Conservation (phyloP, 495 filamentous ascomycete species). For the Venustampulla echinocandica region DNA sequence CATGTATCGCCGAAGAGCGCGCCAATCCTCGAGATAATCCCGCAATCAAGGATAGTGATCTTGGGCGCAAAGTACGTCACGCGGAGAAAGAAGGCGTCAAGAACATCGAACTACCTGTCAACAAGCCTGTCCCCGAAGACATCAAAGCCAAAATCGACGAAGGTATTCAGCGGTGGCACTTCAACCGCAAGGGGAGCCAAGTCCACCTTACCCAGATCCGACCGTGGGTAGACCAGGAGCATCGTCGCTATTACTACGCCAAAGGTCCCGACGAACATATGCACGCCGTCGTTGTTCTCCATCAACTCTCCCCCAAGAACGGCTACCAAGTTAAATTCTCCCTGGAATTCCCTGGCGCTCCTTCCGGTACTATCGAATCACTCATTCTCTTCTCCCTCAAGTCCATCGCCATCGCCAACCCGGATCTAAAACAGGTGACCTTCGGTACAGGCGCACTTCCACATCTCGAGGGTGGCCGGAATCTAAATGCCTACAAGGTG, state of each 20-base stretch:
- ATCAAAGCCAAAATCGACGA: constrained; percentile 55
- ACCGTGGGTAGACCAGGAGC: constrained; percentile 68
- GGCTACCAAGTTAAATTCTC: constrained; percentile 87
- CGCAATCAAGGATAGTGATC: constrained; percentile 31
- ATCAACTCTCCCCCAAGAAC: constrained; percentile 62
- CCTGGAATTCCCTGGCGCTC: constrained; percentile 72
- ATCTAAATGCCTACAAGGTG: constrained; percentile 63
- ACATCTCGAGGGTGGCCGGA: constrained; percentile 61
- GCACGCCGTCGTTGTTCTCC: constrained; percentile 63
- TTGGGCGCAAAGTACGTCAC: constrained; percentile 63
- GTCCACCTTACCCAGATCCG: constrained; percentile 78
- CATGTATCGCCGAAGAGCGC: constrained; percentile 76
- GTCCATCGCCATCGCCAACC: constrained; percentile 49
- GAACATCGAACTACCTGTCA: constrained; percentile 54
- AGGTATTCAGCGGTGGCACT: constrained; percentile 69
- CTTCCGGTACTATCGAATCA: constrained; percentile 70
- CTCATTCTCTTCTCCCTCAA: constrained; percentile 72
- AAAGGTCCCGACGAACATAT: constrained; percentile 57
- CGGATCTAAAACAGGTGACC: constrained; percentile 51
- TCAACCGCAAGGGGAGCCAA: constrained; percentile 68
- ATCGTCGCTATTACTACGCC: constrained; percentile 77
- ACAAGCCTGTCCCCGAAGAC: constrained; percentile 52
- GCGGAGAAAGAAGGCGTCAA: constrained; percentile 72
- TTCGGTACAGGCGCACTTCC: constrained; percentile 70
- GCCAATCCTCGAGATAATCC: constrained; percentile 45